These are phyloP conservation scores for Tetracladium maxilliforme DNA, from an alignment of 2,329 filamentous ascomycete genomes.

Conservation along the genomic window DNA sequence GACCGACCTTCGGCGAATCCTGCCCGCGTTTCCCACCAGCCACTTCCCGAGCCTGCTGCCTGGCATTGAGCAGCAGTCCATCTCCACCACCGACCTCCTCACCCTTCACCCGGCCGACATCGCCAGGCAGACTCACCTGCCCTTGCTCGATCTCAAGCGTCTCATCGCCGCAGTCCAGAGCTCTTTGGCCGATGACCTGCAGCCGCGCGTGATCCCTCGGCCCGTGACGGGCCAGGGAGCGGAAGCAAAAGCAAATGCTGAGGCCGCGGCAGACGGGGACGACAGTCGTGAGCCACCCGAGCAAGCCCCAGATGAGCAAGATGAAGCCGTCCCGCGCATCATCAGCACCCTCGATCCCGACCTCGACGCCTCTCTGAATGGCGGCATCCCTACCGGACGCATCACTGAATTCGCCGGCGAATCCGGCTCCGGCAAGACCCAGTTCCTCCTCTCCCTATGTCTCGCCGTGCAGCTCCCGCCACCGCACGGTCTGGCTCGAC, in stretches of 20 bases:
- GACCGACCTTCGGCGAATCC: slow-evolving; percentile 73
- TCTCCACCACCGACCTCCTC: slow-evolving; percentile 75
- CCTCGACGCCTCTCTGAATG: slow-evolving; percentile 58
- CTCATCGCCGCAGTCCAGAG: slow-evolving; percentile 52
- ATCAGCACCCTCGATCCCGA: slow-evolving; percentile 70
- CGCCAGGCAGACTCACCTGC: slow-evolving; percentile 71
- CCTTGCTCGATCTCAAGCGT: slow-evolving; percentile 64
- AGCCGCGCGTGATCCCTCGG: slow-evolving; percentile 14
- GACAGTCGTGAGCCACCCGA: slow-evolving; percentile 18
- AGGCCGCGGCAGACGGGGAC: neutral
- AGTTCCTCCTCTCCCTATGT: slow-evolving; percentile 74
- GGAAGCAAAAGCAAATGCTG: neutral
- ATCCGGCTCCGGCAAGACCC: slow-evolving; percentile 88
- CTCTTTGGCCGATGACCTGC: slow-evolving; percentile 51
- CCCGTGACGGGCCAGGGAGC: neutral
- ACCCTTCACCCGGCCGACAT: slow-evolving; percentile 72
- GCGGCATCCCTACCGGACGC: slow-evolving; percentile 68
- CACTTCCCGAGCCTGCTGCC: slow-evolving; percentile 63
- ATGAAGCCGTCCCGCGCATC: slow-evolving; percentile 26
- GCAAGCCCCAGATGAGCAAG: slow-evolving; percentile 40
- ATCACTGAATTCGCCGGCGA: slow-evolving; percentile 87
- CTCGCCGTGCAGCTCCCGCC: slow-evolving; percentile 70
- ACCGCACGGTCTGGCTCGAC: slow-evolving; percentile 53
- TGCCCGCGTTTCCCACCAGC: slow-evolving; percentile 63
- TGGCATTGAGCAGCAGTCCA: slow-evolving; percentile 59